Conservation (phyloP, 805 yeast genomes). For the Wickerhamiella dianesei region DNA sequence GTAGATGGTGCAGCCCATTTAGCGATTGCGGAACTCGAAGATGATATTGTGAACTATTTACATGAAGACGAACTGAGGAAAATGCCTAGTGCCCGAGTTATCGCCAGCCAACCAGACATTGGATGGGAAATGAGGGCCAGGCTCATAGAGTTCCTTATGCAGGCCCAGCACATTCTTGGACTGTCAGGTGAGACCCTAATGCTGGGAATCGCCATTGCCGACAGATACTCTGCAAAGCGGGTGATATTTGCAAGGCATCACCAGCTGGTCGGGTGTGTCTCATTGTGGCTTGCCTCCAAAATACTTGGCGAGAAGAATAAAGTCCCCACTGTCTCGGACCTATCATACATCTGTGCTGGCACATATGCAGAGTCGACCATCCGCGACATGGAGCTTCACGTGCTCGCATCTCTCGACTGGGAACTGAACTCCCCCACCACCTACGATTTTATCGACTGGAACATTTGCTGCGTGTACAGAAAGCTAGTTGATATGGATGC, state of each 20-base stretch:
- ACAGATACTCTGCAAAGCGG: slow-evolving; percentile 80
- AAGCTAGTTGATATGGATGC: neutral
- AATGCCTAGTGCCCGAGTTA: slow-evolving; percentile 46
- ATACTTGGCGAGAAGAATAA: slow-evolving; percentile 61
- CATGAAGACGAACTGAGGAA: slow-evolving; percentile 9
- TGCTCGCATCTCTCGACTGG: slow-evolving; percentile 61
- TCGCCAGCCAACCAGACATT: slow-evolving; percentile 80
- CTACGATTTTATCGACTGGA: slow-evolving; percentile 30
- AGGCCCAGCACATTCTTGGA: slow-evolving; percentile 43
- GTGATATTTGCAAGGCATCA: slow-evolving; percentile 75
- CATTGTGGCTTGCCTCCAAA: slow-evolving; percentile 87
- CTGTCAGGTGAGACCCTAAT: slow-evolving; percentile 54
- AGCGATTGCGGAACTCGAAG: slow-evolving; percentile 16
- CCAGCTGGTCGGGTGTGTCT: slow-evolving; percentile 81
- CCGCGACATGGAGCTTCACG: slow-evolving; percentile 66
- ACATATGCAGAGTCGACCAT: slow-evolving; percentile 48
- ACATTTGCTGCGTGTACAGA: slow-evolving; percentile 10
- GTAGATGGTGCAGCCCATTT: slow-evolving; percentile 16
- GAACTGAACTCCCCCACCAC: slow-evolving; percentile 49
- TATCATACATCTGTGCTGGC: slow-evolving; percentile 57
- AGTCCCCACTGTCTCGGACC: slow-evolving; percentile 59
- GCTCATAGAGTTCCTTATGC: slow-evolving; percentile 67
- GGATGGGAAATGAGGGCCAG: slow-evolving; percentile 58
- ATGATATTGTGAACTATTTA: slow-evolving; percentile 13
- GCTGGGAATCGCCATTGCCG: slow-evolving; percentile 64